A percentile compares a stretch with the other conserved stretches of the same genome.
Evolutionary conservation across 768 basidiomycete species (phyloP).

Genomic region (Tulasnella sp.): DNA sequence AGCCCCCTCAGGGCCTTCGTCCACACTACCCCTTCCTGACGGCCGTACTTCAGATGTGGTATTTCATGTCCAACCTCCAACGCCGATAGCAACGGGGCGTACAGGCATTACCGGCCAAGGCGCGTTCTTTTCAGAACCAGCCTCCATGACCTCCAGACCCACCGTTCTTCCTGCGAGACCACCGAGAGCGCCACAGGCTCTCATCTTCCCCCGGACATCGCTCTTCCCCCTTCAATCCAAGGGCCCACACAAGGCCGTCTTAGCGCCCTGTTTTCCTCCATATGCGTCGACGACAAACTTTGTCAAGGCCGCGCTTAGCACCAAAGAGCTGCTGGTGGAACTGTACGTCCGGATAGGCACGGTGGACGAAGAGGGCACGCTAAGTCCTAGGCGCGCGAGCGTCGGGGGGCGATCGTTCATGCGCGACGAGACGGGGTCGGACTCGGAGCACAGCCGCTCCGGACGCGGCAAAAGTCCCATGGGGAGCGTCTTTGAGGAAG

Average conservation of each 20-base stretch:
- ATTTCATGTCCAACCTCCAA: not conserved
- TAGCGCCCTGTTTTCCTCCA: conserved; percentile 3
- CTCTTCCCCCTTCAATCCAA: not conserved
- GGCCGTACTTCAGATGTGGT: not conserved
- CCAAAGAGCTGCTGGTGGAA: conserved; percentile 5
- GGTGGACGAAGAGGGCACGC: not conserved
- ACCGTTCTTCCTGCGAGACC: not conserved
- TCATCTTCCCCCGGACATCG: not conserved
- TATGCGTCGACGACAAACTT: not conserved
- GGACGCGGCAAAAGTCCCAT: too few species aligned
- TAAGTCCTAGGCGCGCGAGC: not conserved
- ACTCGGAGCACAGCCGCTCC: too few species aligned
- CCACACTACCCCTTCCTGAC: not conserved
- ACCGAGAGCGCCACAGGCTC: not conserved
- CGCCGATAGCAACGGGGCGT: not conserved
- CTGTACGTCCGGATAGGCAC: not conserved
- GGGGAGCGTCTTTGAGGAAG: too few species aligned
- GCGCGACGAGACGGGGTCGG: not conserved
- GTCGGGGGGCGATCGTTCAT: not conserved
- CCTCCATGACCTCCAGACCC: not conserved
- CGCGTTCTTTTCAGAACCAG: not conserved
- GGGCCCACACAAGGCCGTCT: not conserved
- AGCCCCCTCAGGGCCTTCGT: not conserved
- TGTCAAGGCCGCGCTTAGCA: not conserved
- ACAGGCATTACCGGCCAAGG: not conserved